Evolutionary conservation across 257 asterid genomes (phyloP), one percentile per base, ranked within the genome.

Genomic region (Verbena officinalis): DNA sequence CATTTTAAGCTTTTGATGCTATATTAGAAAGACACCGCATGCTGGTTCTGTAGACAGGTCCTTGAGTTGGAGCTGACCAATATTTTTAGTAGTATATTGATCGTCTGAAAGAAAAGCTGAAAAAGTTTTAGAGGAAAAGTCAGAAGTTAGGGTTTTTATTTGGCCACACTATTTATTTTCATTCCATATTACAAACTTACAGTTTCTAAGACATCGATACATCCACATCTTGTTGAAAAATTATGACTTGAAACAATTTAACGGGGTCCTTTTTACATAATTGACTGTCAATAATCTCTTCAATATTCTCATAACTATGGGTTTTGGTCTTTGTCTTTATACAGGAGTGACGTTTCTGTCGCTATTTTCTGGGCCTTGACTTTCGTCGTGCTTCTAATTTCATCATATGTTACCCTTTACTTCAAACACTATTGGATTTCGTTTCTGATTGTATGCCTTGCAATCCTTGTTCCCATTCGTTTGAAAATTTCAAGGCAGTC

Each of bases 321-420:
- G 63, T 14, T 62, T 42, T 48, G 23, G 40, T 55, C n/a, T 62
- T 42, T 48, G 19, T 7, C 56, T 59, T 65, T 50, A 33, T 76
- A 71, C 90, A 88, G 96, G 96, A 64, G 64, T 57, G 94, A 88
- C 74, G 89, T 83, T 59, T 80, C 80, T 15, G 81, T 78, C 55
- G 89, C 94, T 63, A 31, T 81, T 54, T 69, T 73, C 43, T 83
- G 75, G 64, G 86, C 84, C 46, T 60, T 75, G 52, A 74, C 76
- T 62, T 85, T 83, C 67, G 19, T 65, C 11, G 63, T 75, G 71
- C 87, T 88, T 65, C 71, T 85, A 67, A 23, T 85, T 62, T 68
- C 82, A 65, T 88, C 91, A 9, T 88, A 85, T 63, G 49, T 78
- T 64, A 58, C 89, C 73, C 84, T 88, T 22, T 78, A 80, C 79